Base-by-base conservation (phyloP, 140 eudicot genomes). In the Oenanthe javanica region DNA sequence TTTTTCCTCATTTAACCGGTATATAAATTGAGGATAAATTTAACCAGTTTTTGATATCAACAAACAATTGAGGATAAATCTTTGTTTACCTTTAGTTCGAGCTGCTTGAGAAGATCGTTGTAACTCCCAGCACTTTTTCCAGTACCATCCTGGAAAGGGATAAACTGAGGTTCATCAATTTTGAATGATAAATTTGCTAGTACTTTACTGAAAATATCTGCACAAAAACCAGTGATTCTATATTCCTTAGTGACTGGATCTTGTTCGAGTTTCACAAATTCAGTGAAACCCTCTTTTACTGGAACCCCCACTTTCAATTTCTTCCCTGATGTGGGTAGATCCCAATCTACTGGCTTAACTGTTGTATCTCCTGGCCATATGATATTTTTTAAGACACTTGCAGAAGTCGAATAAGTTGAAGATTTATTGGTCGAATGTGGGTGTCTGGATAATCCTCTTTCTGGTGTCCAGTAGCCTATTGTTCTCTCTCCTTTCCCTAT, bases 321-420 rank as follows among this genome's bases (percentile, higher is more conserved):
- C 48, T 72, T 72, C 13, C 76, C 76, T 42, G 50, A 40, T 6
- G 50, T 72, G 74, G 74, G 74, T 45, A 42, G 25, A 72, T 38
- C 76, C 76, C 76, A 72, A 16, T 38, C 50, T 18, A 38, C 11
- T 6, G 50, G 76, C 25, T 42, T 72, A n/a, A 13, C 76, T 42
- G 76, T 72, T 42, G 76, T 14, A 42, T 72, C 76, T 72, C 76
- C 76, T 15, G 76, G 76, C 76, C 76, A 72, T 14, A 72, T 72
- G 49, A 72, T 72, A 15, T 40, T 72, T 19, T 72, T 72, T 19
- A 72, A 51, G n/a, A 69, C 74, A 69, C 46, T 69, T 69, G 46
- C 47, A 69, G 74, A 69, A 36, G 74, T 36, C 11, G 74, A 69
- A 38, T 69, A 69, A 31, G 6, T 42, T 40, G 49, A 42, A 15